Percentiles rank a stretch among this genome's conserved stretches.
Conservation (phyloP, 192 early-diverging fungal species). For the Mortierella alpina region DNA sequence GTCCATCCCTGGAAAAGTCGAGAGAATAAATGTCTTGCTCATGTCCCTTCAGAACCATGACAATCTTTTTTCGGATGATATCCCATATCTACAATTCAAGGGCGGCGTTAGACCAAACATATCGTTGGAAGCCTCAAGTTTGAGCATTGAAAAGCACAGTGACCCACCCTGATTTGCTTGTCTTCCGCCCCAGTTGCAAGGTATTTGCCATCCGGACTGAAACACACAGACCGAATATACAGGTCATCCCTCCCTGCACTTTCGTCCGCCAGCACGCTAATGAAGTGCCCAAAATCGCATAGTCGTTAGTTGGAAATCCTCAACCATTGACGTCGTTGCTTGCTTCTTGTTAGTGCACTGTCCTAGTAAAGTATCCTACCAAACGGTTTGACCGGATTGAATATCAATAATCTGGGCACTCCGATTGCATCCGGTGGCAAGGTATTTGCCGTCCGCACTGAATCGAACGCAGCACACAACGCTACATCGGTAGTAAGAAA, state of each 20-base stretch:
- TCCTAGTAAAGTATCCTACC: slow-evolving; percentile 54
- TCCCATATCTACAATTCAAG: slow-evolving; percentile 71
- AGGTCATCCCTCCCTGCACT: slow-evolving; percentile 82
- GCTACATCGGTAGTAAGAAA: slow-evolving; percentile 63
- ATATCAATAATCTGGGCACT: slow-evolving; percentile 92
- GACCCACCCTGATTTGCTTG: slow-evolving; percentile 84
- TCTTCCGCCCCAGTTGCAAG: slow-evolving; percentile 98
- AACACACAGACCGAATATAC: slow-evolving; percentile 96
- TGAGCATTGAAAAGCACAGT: neutral
- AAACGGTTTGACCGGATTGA: slow-evolving; percentile 74
- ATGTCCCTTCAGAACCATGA: slow-evolving; percentile 83
- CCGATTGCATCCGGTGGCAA: slow-evolving; percentile 95
- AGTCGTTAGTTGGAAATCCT: neutral
- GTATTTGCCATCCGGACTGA: slow-evolving; percentile 90
- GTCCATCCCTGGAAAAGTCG: slow-evolving; percentile 92
- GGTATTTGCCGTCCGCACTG: slow-evolving; percentile 88
- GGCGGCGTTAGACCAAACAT: neutral
- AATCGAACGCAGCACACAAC: slow-evolving; percentile 99
- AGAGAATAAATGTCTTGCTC: slow-evolving; percentile 97
- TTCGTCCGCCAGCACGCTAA: slow-evolving; percentile 81
- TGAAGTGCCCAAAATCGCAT: neutral
- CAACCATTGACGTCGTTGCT: too few relatives aligned
- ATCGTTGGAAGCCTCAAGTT: neutral
- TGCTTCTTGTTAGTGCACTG: neutral
- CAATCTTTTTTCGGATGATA: slow-evolving; percentile 68